A percentile compares a stretch with the other conserved stretches of the same genome.
phyloP scores from a whole-genome alignment of 768 basidiomycete species.

The Amanita inopinata region DNA sequence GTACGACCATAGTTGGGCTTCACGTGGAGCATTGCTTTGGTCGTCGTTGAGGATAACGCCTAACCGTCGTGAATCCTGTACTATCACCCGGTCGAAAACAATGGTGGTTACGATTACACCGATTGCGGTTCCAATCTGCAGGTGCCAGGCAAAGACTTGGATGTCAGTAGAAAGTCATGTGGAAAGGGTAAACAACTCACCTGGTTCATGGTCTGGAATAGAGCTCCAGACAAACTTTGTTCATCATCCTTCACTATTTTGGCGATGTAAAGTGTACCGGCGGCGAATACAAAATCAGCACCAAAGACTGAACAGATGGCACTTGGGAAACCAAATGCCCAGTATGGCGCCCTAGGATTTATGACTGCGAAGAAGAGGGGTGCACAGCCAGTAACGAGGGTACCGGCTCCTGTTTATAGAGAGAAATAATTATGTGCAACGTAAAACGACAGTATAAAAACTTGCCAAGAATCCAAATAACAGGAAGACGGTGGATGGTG shows the following conservation, averaged over 20 bases:
- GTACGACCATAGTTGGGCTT: slow-evolving; percentile 42
- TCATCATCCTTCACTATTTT: slow-evolving; percentile 58
- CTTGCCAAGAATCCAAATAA: slow-evolving; percentile 52
- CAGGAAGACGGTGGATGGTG: slow-evolving; percentile 42
- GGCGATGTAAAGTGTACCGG: slow-evolving; percentile 68
- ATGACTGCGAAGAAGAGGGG: slow-evolving; percentile 64
- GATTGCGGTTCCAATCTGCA: slow-evolving; percentile 55
- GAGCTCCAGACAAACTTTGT: slow-evolving; percentile 64
- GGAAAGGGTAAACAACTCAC: slow-evolving; percentile 20
- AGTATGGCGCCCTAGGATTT: slow-evolving; percentile 44
- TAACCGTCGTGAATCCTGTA: slow-evolving; percentile 18
- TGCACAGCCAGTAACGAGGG: slow-evolving; percentile 45
- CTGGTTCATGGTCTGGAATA: slow-evolving; percentile 76
- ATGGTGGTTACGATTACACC: slow-evolving; percentile 68
- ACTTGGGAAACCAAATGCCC: slow-evolving; percentile 71
- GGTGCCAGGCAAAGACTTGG: background rate
- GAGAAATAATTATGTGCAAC: background rate
- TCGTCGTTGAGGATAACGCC: slow-evolving; percentile 22
- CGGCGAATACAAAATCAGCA: slow-evolving; percentile 67
- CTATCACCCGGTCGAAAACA: slow-evolving; percentile 49
- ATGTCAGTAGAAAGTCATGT: background rate
- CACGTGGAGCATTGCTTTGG: slow-evolving; percentile 17
- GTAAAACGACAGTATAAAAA: slow-evolving; percentile 21
- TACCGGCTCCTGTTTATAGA: slow-evolving; percentile 29
- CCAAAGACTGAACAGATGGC: slow-evolving; percentile 59